Evolutionary conservation across 78 protist genomes (phyloP).

Genomic region (Fonticula alba): DNA sequence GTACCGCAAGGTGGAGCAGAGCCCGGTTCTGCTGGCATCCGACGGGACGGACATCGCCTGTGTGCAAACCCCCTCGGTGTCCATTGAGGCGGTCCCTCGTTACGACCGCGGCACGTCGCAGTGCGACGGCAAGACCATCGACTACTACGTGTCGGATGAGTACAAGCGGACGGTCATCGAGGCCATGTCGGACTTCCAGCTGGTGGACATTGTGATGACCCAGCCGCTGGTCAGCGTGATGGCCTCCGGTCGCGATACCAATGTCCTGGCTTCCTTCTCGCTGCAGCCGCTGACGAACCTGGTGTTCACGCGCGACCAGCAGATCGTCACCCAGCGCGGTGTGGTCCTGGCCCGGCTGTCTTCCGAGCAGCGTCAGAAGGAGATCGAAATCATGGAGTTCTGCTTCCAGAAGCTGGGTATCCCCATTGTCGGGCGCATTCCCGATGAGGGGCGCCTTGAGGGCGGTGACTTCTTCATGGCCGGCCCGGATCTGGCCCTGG

Average conservation of each 20-base stretch:
- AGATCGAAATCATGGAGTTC: conserved; percentile 52
- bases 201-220: conserved; percentile 45
- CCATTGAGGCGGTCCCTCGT: background rate
- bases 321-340: conserved; percentile 53
- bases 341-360: conserved; percentile 43
- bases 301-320: conserved; percentile 68
- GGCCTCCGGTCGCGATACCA: conserved; percentile 33
- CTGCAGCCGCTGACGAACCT: conserved; percentile 33
- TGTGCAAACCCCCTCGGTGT: background rate
- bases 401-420: conserved; percentile 49
- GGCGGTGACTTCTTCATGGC: conserved; percentile 71
- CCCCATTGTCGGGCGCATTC: conserved; percentile 51
- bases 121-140: background rate
- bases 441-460: conserved; percentile 42
- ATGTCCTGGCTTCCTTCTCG: conserved; percentile 1
- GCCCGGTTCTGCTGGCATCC: background rate
- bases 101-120: conserved; percentile 2
- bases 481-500: conserved; percentile 41
- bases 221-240: conserved; percentile 41
- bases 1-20: conserved; percentile 16
- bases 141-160: conserved; percentile 20
- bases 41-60: background rate
- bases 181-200: conserved; percentile 41
- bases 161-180: conserved; percentile 35
- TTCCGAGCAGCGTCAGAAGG: conserved; percentile 51